Evolutionary conservation across 2,329 filamentous ascomycete species (phyloP), one percentile per base, ranked within the genome.

Genomic region (Fusarium metavorans): DNA sequence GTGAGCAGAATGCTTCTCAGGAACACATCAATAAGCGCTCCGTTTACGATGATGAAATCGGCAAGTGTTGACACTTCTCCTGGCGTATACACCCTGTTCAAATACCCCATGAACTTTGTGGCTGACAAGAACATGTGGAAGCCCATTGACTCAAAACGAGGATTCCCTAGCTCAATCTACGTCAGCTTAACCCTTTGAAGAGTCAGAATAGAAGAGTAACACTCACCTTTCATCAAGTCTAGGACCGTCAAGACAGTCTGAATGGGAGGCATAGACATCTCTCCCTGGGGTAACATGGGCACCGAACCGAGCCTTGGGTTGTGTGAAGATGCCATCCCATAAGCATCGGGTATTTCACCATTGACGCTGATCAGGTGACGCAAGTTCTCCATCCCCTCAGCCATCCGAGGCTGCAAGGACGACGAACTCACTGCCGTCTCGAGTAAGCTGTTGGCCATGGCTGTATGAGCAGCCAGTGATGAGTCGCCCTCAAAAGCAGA

Each of bases 401-500:
- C 23, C 56, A 59, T 59, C 23, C 35, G 56, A 39, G 23, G 32
- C 3, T 59, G 35, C 2, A 59, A 41, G 35, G 32, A 41, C 18
- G 56, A 39, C 16, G 56, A 27, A 14, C 39, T 59, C 9, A 59
- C 56, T 41, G 56, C 56, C n/a, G 56, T 59, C 56, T 59, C 20
- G 16, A 59, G 34, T n/a, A 59, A 27, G 32, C 23, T 39, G 18
- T 41, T 59, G 9, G 56, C 56, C 56, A 59, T 59, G 56, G 56
- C 56, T 41, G 56, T 59, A 37, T 59, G 56, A 6, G 56, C 56
- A 25, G 56, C 56, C 2, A 59, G 35, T 2, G 56, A 59, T 11
- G 56, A 59, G 56, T 59, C 56, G 56, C 56, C 56, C 56, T 59
- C 56, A n/a, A 59, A 59, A n/a, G 56, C 35, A 20, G 56, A 59